These are phyloP conservation scores for Eutrema heterophyllum DNA, from an alignment of 345 rosid species.

Conservation along the genomic window DNA sequence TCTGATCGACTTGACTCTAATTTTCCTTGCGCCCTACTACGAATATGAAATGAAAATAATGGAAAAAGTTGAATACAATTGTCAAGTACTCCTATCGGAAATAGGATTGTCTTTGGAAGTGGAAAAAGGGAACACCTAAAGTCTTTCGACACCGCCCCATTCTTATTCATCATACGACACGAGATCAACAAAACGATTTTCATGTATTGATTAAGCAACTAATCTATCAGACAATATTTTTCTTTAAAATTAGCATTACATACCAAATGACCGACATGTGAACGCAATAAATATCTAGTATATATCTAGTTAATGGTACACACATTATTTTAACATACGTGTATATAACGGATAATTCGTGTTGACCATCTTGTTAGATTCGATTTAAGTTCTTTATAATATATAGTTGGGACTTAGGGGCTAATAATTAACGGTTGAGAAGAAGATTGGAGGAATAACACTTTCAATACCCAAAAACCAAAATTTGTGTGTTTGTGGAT, in stretches of 20 bases:
- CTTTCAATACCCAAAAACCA: not conserved
- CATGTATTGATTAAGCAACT: constrained; percentile 17
- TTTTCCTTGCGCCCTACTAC: no score
- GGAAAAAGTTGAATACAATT: no score
- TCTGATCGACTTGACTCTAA: no score
- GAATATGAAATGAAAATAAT: no score
- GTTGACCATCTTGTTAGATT: constrained; percentile 21
- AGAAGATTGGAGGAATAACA: not conserved
- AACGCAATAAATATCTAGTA: not conserved
- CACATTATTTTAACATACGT: not conserved
- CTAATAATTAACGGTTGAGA: not conserved
- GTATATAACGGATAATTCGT: not conserved
- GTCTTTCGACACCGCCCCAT: no score
- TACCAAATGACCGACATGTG: constrained; percentile 4
- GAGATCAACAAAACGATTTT: no score
- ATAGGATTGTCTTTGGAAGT: no score
- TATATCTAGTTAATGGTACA: not conserved
- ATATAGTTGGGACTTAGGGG: not conserved
- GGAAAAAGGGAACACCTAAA: no score
- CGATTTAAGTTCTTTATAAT: not conserved
- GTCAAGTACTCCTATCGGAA: no score
- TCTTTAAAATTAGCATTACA: not conserved
- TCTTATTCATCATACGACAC: no score
- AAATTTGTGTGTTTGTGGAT: not conserved
- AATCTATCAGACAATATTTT: not conserved